phyloP scores from a whole-genome alignment of 2,329 filamentous ascomycete genomes.

The Emergomyces africanus region DNA sequence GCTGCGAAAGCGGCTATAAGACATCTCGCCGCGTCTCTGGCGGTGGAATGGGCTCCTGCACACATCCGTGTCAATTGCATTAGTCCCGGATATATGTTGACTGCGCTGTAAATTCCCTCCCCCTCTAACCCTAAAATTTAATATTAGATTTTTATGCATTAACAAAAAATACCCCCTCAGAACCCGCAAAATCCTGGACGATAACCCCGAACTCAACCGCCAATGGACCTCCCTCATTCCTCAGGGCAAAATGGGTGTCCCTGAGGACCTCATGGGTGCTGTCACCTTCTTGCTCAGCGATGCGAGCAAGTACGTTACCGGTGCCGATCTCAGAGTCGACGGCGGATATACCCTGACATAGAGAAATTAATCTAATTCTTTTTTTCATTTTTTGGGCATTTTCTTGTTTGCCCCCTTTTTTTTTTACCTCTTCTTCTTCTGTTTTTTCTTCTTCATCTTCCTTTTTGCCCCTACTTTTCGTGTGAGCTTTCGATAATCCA shows the following conservation, averaged over 20 bases:
- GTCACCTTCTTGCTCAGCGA: constrained; percentile 78
- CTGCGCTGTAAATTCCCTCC: constrained; percentile 58
- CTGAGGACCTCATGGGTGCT: constrained; percentile 85
- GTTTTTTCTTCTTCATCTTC: background rate
- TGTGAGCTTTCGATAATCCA: background rate
- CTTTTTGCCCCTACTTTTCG: background rate
- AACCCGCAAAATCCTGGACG: constrained; percentile 85
- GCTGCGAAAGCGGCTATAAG: constrained; percentile 84
- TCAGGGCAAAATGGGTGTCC: constrained; percentile 82
- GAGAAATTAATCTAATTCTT: constrained; percentile 2
- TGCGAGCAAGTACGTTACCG: constrained; percentile 59
- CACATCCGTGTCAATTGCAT: constrained; percentile 93
- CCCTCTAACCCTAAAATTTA: constrained; percentile 13
- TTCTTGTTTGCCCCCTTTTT: background rate
- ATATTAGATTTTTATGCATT: too few relatives aligned
- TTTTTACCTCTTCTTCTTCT: background rate
- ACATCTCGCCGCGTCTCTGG: constrained; percentile 74
- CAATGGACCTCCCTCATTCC: constrained; percentile 91
- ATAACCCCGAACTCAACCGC: constrained; percentile 77
- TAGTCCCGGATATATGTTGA: constrained; percentile 92
- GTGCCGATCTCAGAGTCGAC: constrained; percentile 69
- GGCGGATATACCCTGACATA: constrained; percentile 80
- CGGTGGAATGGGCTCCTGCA: constrained; percentile 83
- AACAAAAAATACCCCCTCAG: constrained; percentile 35
- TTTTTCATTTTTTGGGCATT: background rate